Base-by-base conservation (phyloP, 306 rosid species). In the Luffa acutangula region DNA sequence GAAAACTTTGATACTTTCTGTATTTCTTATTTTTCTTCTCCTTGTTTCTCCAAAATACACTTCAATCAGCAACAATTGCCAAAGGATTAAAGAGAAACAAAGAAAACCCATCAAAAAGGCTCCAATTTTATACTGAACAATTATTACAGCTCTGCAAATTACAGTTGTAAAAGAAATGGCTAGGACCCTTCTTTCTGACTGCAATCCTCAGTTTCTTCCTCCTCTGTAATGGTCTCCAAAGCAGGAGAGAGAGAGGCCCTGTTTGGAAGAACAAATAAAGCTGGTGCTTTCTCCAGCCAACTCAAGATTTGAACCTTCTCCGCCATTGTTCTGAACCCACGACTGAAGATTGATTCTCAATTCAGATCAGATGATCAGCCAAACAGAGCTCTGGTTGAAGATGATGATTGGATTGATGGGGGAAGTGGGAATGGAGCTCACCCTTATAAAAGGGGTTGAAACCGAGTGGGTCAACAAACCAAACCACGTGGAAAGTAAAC, bases 151-250 rank as follows among this genome's bases (percentile, higher is more conserved):
- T 18, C 3, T 10, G 14, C 17, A 31, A 60, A 62, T 13, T 62
- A 62, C n/a, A 62, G 49, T 39, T 66, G 7, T 37, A 66, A 39
- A 15, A 63, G 71, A 14, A 1, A 6, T 6, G 21, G 25, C 2
- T 39, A 66, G 25, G 73, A 39, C 21, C 10, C 20, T 33, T 39
- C 52, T 20, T 43, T 69, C 72, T 48, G 72, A 20, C 53, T 46
- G 12, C 41, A 49, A 45, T 71, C 76, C 20, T 45, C 76, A 5
- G 37, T 71, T 71, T 71, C 76, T 45, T 71, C 84, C 51, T 89
- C 92, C 59, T 89, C 92, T 0, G 59, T 25, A 18, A 90, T 89
- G 20, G 93, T 85, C 79, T 86, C 97, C 85, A 92, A 86, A 54
- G 81, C 37, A 7, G 93, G 97, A 1, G 80, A 84, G 65, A 85